Base-by-base conservation (phyloP, 805 yeast species). In the Zygoascus bituminiphila region DNA sequence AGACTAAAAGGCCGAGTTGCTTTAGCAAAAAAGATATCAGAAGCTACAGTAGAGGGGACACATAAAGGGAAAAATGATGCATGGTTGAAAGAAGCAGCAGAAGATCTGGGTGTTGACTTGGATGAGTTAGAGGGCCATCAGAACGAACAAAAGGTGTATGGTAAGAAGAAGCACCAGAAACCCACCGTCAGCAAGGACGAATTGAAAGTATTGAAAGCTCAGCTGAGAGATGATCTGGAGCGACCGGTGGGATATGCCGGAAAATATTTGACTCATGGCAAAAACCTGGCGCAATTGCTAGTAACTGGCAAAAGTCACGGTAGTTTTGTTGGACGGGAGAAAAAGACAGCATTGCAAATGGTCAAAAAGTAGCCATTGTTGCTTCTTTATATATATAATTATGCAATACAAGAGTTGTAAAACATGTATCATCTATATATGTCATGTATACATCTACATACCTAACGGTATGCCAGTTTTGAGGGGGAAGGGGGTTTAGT, bases 31-130 rank as follows among this genome's bases (percentile, higher is more conserved):
- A 77, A 81, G 57, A 69, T 93, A 45, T 89, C 94, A 0, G 95
- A 86, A 54, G 72, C 86, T 15, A 79, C 78, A 36, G 70, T 81
- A 14, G 76, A 82, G 2, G 65, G 77, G 2, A 76, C 81, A 17
- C 76, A 84, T 4, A 56, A 53, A 38, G 69, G 68, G 9, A 64
- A 59, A 46, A 54, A 88, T 54, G 80, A 79, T 48, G 71, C 78
- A 21, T 88, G 98, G 97, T 71, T 88, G 51, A 76, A 78, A 51
- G 80, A 87, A 60, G 97, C 96, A 0, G 98, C 98, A 0, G 93
- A 84, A 46, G 98, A 93, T 45, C 72, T 93, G 48, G 98, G 95
- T 7, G 67, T 89, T 36, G 88, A 78, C 46, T 88, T 82, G 51
- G 89, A 81, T 55, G 87, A 81, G 53, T 72, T 54, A 20, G 57